Conservation (phyloP, 2,329 filamentous ascomycete species). For the Cryphonectria naterciae region DNA sequence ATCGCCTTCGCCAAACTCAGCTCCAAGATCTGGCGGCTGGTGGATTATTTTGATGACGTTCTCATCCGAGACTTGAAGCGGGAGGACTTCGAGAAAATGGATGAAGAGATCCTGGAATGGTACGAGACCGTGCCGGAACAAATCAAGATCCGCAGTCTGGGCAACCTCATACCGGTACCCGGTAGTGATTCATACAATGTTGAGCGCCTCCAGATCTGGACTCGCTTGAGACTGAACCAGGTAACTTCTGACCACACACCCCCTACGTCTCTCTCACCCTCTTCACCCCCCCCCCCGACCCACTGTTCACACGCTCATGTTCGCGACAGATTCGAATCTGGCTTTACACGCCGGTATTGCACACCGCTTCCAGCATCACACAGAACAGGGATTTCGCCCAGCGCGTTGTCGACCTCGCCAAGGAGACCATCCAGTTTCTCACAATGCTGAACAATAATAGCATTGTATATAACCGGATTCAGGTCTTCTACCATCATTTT, state of each 20-base stretch:
- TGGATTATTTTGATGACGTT: conserved; percentile 67
- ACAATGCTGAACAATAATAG: conserved; percentile 71
- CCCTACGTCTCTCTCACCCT: neutral
- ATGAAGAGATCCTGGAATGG: conserved; percentile 86
- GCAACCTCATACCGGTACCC: conserved; percentile 54
- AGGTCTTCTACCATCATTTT: conserved; percentile 82
- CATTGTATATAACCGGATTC: conserved; percentile 71
- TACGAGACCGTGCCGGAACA: conserved; percentile 73
- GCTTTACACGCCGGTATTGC: conserved; percentile 84
- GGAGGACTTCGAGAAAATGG: conserved; percentile 78
- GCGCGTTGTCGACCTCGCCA: conserved; percentile 73
- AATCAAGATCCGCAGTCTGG: conserved; percentile 63
- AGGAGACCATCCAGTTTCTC: conserved; percentile 75
- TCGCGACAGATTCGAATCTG: conserved; percentile 70
- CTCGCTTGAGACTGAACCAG: conserved; percentile 86
- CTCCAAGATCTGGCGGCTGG: conserved; percentile 84
- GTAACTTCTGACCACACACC: conserved; percentile 36
- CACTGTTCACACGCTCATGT: conserved; percentile 8
- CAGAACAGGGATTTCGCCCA: conserved; percentile 75
- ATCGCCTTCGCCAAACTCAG: conserved; percentile 81
- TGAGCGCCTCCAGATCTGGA: conserved; percentile 77
- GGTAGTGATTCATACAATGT: conserved; percentile 66
- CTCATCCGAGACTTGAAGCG: conserved; percentile 68
- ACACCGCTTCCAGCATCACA: conserved; percentile 82
- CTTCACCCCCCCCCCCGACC: neutral